Base-by-base conservation (phyloP, 192 early-diverging fungal species). In the Linnemannia hyalina region DNA sequence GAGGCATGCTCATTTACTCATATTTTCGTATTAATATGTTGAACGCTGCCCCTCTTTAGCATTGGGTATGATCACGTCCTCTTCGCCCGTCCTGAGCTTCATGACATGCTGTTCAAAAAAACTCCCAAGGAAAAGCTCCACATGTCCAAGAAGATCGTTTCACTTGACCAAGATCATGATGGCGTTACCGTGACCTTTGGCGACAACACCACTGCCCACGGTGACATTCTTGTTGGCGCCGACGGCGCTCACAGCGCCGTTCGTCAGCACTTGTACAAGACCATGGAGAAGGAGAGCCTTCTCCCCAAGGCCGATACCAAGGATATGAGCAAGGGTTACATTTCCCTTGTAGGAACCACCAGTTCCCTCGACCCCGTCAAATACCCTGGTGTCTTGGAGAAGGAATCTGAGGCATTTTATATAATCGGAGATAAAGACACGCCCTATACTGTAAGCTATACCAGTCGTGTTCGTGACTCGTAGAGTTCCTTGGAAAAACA, bases 211-310 rank as follows among this genome's bases (percentile, higher is more conserved):
- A 60, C 75, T 2, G 73, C 73, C 32, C 60, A 54, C 1, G 81
- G 75, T 23, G 81, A 82, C 29, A 49, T 83, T 20, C 81, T 83
- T 23, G 41, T 83, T 16, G 81, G 81, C 8, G 81, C 81, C 0
- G 76, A 83, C 42, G 81, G 80, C 0, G 73, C 72, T 15, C 63
- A 74, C 35, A 73, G 54, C 2, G n/a, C 15, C 1, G 63, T 81
- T 32, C 80, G 80, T 0, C 23, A 75, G 47, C n/a, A 26, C 32
- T 20, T 81, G 10, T 81, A 74, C 38, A 49, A 40, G 35, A n/a
- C 52, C 9, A 26, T 49, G 3, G 52, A n/a, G 23, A 36, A 40
- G n/a, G 23, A 65, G 3, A 52, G 52, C n/a, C 38, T 41, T 9
- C 26, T 79, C 9, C 70, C 77, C 5, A 63, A 72, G n/a, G 15